A percentile compares a stretch with the other conserved stretches of the same genome.
Evolutionary conservation across 495 filamentous ascomycete species (phyloP).

Genomic region (Hypoxylon fragiforme): DNA sequence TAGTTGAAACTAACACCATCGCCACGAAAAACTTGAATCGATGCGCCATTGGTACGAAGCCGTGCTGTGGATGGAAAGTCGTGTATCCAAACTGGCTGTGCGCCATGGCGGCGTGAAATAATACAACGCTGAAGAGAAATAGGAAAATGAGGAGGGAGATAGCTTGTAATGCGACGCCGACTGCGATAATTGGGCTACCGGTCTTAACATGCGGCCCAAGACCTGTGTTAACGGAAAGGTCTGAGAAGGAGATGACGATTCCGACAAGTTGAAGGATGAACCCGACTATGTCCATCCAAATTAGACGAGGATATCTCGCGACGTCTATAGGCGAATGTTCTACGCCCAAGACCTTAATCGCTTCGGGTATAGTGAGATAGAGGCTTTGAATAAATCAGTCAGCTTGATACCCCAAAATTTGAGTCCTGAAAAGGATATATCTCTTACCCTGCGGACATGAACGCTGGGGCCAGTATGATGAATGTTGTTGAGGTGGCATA

Average conservation of each 20-base stretch:
- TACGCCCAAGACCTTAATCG: constrained; percentile 21
- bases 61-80: constrained; percentile 28
- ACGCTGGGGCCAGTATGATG: constrained; percentile 24
- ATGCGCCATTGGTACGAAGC: constrained; percentile 26
- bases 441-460: constrained; percentile 26
- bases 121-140: constrained; percentile 13
- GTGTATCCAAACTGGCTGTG: constrained; percentile 26
- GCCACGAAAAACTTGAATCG: constrained; percentile 31
- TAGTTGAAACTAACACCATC: constrained; percentile 21
- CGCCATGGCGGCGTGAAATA: constrained; percentile 22
- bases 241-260: constrained; percentile 29
- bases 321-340: constrained; percentile 25
- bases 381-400: constrained; percentile 15
- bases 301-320: constrained; percentile 12
- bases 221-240: constrained; percentile 23
- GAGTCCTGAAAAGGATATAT: background rate
- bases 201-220: constrained; percentile 13
- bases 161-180: constrained; percentile 18
- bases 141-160: constrained; percentile 22
- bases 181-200: constrained; percentile 26
- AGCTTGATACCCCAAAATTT: background rate
- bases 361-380: constrained; percentile 23
- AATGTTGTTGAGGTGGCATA: constrained; percentile 28
- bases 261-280: constrained; percentile 24
- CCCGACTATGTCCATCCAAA: constrained; percentile 23